Percentiles rank a stretch among this genome's conserved stretches.
These are phyloP conservation scores for Phytophthora kernoviae DNA, from an alignment of 352 stramenopile genomes.

Conservation along the genomic window DNA sequence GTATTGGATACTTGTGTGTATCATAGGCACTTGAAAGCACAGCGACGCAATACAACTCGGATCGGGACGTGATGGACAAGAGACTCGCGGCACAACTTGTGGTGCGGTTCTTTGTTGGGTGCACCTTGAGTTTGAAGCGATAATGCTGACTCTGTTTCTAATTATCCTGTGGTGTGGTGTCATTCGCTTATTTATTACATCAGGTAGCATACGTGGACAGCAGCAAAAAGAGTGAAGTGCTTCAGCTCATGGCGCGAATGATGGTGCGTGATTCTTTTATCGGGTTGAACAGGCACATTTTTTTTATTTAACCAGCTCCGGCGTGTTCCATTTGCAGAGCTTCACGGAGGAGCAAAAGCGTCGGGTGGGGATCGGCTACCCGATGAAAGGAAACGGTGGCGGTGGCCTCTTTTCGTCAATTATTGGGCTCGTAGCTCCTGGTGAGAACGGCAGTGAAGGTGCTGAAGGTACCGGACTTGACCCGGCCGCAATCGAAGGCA, in stretches of 20 bases:
- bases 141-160: too few species aligned
- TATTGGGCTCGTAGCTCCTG: constrained; percentile 49
- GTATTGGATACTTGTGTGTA: not conserved
- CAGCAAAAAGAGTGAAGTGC: constrained; percentile 71
- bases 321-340: constrained; percentile 23
- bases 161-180: too few species aligned
- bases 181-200: not conserved
- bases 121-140: not conserved
- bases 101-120: constrained; percentile 23
- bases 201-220: constrained; percentile 77
- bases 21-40: constrained; percentile 62
- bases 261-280: constrained; percentile 42
- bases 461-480: constrained; percentile 12
- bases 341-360: constrained; percentile 77
- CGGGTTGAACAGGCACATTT: not conserved
- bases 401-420: constrained; percentile 75
- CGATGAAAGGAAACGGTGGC: constrained; percentile 61
- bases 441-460: constrained; percentile 8
- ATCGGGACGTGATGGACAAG: constrained; percentile 72
- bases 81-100: constrained; percentile 73
- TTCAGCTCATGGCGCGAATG: constrained; percentile 75
- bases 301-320: not conserved
- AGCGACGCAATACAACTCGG: constrained; percentile 55
- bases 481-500: constrained; percentile 49
- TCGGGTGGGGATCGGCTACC: constrained; percentile 56